These are phyloP conservation scores for Arabidopsis suecica DNA, from an alignment of 345 rosid genomes.

Conservation along the genomic window DNA sequence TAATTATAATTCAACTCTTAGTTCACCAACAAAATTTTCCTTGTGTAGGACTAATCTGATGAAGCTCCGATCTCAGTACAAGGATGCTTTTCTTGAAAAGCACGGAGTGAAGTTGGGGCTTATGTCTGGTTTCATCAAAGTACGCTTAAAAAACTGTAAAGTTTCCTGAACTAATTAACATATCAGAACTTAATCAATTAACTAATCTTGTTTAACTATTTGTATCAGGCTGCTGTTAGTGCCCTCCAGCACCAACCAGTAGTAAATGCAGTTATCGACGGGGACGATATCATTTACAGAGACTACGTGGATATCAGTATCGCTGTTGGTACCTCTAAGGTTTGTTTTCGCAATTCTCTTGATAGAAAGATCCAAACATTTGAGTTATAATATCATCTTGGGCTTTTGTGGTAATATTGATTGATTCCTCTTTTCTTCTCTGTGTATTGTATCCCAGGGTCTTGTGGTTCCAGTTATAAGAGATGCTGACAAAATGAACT, in stretches of 20 bases:
- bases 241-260: constrained; percentile 95
- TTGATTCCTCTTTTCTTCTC: constrained; percentile 14
- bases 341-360: constrained; percentile 32
- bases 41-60: constrained; percentile 87
- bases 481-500: constrained; percentile 73
- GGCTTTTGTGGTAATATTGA: not conserved
- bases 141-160: constrained; percentile 30
- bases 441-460: constrained; percentile 55
- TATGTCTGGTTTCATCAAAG: constrained; percentile 98
- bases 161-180: not conserved
- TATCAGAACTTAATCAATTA: not conserved
- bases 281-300: constrained; percentile 96
- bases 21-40: constrained; percentile 9
- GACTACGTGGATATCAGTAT: constrained; percentile 94
- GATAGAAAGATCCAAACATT: not conserved
- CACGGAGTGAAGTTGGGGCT: constrained; percentile 98
- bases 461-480: constrained; percentile 93
- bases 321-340: constrained; percentile 77
- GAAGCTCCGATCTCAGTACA: constrained; percentile 96
- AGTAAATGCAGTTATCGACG: constrained; percentile 97
- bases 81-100: constrained; percentile 93
- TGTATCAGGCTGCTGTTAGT: constrained; percentile 90
- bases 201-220: constrained; percentile 17
- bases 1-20: not conserved
- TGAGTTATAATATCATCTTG: not conserved